Percentiles rank a stretch among this genome's conserved stretches.
Conservation (phyloP, 2,329 filamentous ascomycete species). For the Hypoxylon sp. region DNA sequence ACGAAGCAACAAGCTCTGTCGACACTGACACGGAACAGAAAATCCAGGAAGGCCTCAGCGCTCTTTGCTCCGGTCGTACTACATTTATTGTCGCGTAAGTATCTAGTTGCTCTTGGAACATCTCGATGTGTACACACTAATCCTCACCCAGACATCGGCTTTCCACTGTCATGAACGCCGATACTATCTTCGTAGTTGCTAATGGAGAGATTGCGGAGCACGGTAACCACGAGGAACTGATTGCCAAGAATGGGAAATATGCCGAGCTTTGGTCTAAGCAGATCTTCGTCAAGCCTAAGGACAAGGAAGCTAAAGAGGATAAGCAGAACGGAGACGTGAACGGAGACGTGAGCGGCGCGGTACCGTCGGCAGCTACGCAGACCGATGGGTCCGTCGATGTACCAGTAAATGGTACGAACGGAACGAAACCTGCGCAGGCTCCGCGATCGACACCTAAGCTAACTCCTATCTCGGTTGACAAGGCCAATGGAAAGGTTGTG, state of each 20-base stretch:
- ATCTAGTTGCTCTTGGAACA: background rate
- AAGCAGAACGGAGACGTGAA: conserved; percentile 26
- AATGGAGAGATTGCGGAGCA: conserved; percentile 70
- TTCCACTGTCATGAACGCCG: conserved; percentile 75
- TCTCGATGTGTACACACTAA: conserved; percentile 24
- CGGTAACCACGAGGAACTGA: conserved; percentile 67
- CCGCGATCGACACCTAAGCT: conserved; percentile 16
- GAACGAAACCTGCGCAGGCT: conserved; percentile 19
- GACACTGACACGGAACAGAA: conserved; percentile 74
- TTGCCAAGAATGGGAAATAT: conserved; percentile 68
- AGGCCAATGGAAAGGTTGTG: conserved; percentile 40
- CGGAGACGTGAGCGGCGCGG: too few relatives aligned
- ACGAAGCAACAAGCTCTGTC: conserved; percentile 82
- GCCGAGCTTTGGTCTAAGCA: conserved; percentile 72
- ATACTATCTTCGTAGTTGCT: conserved; percentile 71
- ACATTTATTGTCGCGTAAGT: conserved; percentile 72
- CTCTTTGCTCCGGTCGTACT: conserved; percentile 67
- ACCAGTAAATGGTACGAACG: conserved; percentile 18
- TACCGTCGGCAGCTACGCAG: conserved; percentile 30
- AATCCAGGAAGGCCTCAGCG: conserved; percentile 69
- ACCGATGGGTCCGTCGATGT: conserved; percentile 31
- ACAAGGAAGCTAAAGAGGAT: conserved; percentile 53
- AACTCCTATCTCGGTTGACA: conserved; percentile 32
- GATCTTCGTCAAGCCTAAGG: conserved; percentile 61
- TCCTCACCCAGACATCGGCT: conserved; percentile 64